phyloP scores from a whole-genome alignment of 2,329 filamentous ascomycete genomes.

The Pseudogymnoascus destructans region DNA sequence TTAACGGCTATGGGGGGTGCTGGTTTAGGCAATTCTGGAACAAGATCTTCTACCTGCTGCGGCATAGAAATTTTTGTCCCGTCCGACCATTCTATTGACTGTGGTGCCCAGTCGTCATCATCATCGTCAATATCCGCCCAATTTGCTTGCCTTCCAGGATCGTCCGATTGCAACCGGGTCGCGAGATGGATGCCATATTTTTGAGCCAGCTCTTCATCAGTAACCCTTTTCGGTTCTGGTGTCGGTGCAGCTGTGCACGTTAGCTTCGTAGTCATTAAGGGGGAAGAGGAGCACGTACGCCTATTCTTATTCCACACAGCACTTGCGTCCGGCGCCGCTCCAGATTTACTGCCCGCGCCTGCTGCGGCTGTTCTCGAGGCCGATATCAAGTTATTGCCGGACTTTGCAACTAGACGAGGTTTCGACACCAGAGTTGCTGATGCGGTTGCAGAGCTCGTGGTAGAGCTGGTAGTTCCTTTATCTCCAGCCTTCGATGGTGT shows the following conservation, averaged over 20 bases:
- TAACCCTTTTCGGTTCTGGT: slow-evolving; percentile 67
- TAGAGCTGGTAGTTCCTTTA: slow-evolving; percentile 31
- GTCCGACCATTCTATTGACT: slow-evolving; percentile 78
- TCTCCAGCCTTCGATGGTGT: slow-evolving; percentile 38
- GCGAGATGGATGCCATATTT: slow-evolving; percentile 80
- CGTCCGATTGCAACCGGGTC: slow-evolving; percentile 63
- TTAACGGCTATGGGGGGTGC: slow-evolving; percentile 20
- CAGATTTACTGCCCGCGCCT: slow-evolving; percentile 44
- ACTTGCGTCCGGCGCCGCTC: slow-evolving; percentile 51
- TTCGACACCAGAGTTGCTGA: slow-evolving; percentile 41
- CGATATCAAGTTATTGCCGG: slow-evolving; percentile 45
- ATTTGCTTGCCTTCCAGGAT: slow-evolving; percentile 61
- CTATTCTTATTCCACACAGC: slow-evolving; percentile 84
- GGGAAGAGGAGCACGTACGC: slow-evolving; percentile 40
- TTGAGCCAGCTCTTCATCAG: slow-evolving; percentile 72
- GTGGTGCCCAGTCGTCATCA: slow-evolving; percentile 75
- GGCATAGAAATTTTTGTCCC: slow-evolving; percentile 70
- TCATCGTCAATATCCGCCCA: slow-evolving; percentile 88
- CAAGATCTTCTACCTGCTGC: slow-evolving; percentile 38
- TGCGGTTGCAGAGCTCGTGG: slow-evolving; percentile 33
- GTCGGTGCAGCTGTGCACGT: slow-evolving; percentile 40
- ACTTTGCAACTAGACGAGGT: slow-evolving; percentile 65
- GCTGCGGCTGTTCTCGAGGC: slow-evolving; percentile 31
- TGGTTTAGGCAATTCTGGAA: slow-evolving; percentile 12
- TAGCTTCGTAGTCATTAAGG: slow-evolving; percentile 17